Conservation (phyloP, 345 rosid genomes). For the Hibiscus trionum region DNA sequence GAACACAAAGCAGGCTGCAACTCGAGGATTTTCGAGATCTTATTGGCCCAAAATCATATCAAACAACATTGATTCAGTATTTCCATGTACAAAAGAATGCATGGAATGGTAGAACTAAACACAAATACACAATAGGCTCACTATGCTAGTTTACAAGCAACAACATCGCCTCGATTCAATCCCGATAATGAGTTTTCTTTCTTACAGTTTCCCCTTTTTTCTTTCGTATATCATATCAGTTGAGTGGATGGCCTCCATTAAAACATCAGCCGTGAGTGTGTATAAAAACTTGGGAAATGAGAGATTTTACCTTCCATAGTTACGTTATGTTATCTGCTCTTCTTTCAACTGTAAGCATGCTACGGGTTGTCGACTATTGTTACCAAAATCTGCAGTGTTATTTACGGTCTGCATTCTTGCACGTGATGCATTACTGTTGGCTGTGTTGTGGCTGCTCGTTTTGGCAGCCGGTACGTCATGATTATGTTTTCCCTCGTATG, state of each 20-base stretch:
- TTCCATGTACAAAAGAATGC: conserved; percentile 61
- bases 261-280: conserved; percentile 17
- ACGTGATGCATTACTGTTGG: conserved; percentile 28
- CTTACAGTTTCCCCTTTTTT: neutral
- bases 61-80: conserved; percentile 3
- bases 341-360: conserved; percentile 57
- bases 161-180: conserved; percentile 8
- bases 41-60: neutral
- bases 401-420: conserved; percentile 16
- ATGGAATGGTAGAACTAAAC: conserved; percentile 21
- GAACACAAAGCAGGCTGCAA: no score
- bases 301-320: conserved; percentile 5
- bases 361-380: conserved; percentile 35
- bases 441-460: conserved; percentile 45
- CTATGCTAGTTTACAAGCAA: conserved; percentile 24
- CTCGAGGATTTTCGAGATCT: no score
- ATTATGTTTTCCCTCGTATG: conserved; percentile 89
- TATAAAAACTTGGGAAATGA: conserved; percentile 7
- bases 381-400: conserved; percentile 3
- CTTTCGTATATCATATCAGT: conserved; percentile 10
- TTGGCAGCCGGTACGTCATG: conserved; percentile 69
- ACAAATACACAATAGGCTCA: conserved; percentile 23
- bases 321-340: conserved; percentile 40
- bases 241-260: conserved; percentile 14
- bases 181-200: conserved; percentile 5